Percentiles rank a stretch among this genome's conserved stretches.
Evolutionary conservation across 1,284 basidiomycete species (phyloP).

Genomic region (Amylostereum chailletii): DNA sequence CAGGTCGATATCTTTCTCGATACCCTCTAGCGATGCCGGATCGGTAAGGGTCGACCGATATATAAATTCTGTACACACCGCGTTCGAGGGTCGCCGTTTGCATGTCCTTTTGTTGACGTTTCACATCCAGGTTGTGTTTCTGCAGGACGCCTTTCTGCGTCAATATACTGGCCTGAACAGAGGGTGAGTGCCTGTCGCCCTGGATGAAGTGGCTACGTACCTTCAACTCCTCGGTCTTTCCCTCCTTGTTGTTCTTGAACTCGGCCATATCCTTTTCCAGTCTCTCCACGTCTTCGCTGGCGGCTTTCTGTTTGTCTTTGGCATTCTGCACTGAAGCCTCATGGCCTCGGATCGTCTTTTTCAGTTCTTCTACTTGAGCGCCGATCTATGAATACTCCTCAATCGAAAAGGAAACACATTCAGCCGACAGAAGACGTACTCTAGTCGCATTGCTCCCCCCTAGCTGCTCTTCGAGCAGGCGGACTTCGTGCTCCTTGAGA

Average conservation of each 20-base stretch:
- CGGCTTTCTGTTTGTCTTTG: slow-evolving; percentile 70
- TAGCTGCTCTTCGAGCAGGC: slow-evolving; percentile 79
- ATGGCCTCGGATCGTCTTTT: slow-evolving; percentile 62
- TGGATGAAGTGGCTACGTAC: slow-evolving; percentile 28
- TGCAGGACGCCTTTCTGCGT: slow-evolving; percentile 77
- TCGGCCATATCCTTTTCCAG: slow-evolving; percentile 97
- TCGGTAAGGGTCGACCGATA: not conserved
- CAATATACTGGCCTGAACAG: slow-evolving; percentile 61
- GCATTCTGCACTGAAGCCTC: slow-evolving; percentile 57
- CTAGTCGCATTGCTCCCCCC: slow-evolving; percentile 84
- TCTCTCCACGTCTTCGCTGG: slow-evolving; percentile 73
- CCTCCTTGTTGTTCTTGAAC: slow-evolving; percentile 98
- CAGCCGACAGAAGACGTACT: slow-evolving; percentile 34
- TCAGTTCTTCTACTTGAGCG: slow-evolving; percentile 70
- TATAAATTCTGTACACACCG: slow-evolving; percentile 38
- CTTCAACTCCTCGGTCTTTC: slow-evolving; percentile 92
- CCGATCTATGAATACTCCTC: slow-evolving; percentile 48
- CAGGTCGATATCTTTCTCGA: slow-evolving; percentile 67
- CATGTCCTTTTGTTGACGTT: slow-evolving; percentile 82
- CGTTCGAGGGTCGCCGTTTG: slow-evolving; percentile 85
- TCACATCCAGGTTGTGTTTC: slow-evolving; percentile 76
- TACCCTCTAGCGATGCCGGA: slow-evolving; percentile 56
- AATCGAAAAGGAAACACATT: not conserved
- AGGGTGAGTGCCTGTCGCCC: not conserved
- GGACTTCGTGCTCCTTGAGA: slow-evolving; percentile 84